Base-by-base conservation (phyloP, 768 basidiomycete genomes). In the Boletus vinaceobasis region DNA sequence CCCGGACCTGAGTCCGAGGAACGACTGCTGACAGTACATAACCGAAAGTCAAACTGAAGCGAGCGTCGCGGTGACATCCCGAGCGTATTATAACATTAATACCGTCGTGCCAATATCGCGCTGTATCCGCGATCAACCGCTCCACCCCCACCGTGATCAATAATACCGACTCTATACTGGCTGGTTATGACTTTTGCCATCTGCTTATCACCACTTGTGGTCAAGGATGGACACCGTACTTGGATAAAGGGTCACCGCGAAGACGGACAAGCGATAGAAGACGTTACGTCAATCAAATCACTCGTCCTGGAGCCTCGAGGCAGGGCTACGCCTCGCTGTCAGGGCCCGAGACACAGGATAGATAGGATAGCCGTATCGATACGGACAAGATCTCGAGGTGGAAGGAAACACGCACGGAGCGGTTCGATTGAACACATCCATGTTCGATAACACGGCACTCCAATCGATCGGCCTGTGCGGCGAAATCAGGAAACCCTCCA, bases 271-370 rank as follows among this genome's bases (percentile, higher is more conserved):
- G 46, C 3, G 51, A 55, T 60, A 44, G 58, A 59, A 53, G 58
- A 15, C 32, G 8, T 59, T 59, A 59, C 58, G 58, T 59, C 59
- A 57, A 48, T 49, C 38, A 29, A 2, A 14, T 26, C 43, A 33
- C 14, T 13, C 59, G 15, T 48, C 45, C 58, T 60, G 45, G 35
- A 26, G 39, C 58, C 58, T 60, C 58, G 58, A 59, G 58, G 58
- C 58, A 56, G 43, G 46, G 32, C 19, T 56, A 54, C 35, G 43
- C 42, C 53, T 55, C 35, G 27, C 32, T 37, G 49, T 43, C 53
- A 60, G 58, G 50, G 56, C 47, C 53, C 53, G 21, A 31, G 33
- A 55, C 21, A n/a, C 50, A n/a, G 17, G 52, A 55, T 55, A 27
- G 31, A 40, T 45, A 39, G 21, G 23, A 54, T 54, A 27, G 3